Conservation (phyloP, 2,329 filamentous ascomycete genomes). For the Aspergillus tubingensis region DNA sequence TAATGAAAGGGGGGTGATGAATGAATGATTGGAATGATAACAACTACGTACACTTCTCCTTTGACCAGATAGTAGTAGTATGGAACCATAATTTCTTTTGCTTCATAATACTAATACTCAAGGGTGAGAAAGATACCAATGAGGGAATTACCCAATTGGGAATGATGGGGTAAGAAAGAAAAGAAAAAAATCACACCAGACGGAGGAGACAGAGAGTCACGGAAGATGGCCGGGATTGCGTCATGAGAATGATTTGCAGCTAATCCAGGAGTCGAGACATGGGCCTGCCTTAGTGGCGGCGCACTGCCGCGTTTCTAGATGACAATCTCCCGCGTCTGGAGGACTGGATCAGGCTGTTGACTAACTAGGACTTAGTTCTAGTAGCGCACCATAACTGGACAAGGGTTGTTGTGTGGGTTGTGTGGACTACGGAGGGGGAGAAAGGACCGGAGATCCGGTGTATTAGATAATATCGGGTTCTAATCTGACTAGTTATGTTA, state of each 20-base stretch:
- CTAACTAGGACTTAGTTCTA: not conserved
- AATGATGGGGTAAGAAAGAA: not conserved
- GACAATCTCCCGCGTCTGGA: conserved; percentile 27
- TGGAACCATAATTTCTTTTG: no score
- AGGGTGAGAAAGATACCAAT: not conserved
- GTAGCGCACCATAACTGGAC: not conserved
- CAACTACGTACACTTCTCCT: no score
- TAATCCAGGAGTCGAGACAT: conserved; percentile 27
- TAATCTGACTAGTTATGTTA: not conserved
- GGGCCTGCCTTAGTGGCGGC: conserved; percentile 27
- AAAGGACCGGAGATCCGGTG: not conserved
- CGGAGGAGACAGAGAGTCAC: conserved; percentile 1
- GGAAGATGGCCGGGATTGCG: conserved; percentile 23
- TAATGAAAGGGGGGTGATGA: no score
- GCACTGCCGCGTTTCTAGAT: conserved; percentile 26
- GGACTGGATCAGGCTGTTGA: conserved; percentile 8
- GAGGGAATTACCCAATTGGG: not conserved
- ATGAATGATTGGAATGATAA: no score
- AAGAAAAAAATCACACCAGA: not conserved
- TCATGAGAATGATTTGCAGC: conserved; percentile 28
- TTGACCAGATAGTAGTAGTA: no score
- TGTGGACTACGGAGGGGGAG: not conserved
- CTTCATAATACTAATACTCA: no score
- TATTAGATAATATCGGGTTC: not conserved
- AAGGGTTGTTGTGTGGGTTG: not conserved